Evolutionary conservation across 306 rosid genomes (phyloP).

Genomic region (Lathyrus aphaca): DNA sequence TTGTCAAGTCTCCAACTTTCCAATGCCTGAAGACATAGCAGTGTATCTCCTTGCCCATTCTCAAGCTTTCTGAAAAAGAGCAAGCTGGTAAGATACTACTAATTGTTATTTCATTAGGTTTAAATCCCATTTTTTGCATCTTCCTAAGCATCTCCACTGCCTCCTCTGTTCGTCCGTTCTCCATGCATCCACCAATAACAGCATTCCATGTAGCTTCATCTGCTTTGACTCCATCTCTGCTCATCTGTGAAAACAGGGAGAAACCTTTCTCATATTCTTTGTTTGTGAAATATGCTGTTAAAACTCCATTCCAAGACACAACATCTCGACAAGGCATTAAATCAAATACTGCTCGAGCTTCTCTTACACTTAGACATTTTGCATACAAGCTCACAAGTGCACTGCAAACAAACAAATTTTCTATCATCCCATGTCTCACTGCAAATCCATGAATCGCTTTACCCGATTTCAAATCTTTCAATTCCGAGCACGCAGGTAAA

Average conservation of each 20-base stretch:
- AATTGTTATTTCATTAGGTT: constrained; percentile 56
- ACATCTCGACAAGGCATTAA: constrained; percentile 50
- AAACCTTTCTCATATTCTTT: constrained; percentile 53
- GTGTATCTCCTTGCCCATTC: constrained; percentile 60
- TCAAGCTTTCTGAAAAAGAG: constrained; percentile 51
- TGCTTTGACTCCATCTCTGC: constrained; percentile 42
- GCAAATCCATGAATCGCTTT: constrained; percentile 53
- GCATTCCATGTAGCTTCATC: constrained; percentile 62
- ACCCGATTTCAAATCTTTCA: constrained; percentile 49
- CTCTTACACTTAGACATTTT: constrained; percentile 45
- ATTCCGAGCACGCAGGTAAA: constrained; percentile 51
- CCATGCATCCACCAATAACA: constrained; percentile 59
- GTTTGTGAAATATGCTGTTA: constrained; percentile 53
- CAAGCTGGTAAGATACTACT: constrained; percentile 61
- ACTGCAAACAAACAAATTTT: constrained; percentile 47
- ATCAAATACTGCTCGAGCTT: constrained; percentile 54
- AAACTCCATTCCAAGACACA: constrained; percentile 61
- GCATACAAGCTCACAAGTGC: constrained; percentile 58
- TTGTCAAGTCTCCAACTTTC: constrained; percentile 47
- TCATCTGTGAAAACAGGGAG: constrained; percentile 47
- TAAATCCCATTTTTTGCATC: constrained; percentile 58
- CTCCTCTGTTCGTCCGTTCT: constrained; percentile 49
- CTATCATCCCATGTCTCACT: constrained; percentile 45
- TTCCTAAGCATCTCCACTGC: constrained; percentile 52
- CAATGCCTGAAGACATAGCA: constrained; percentile 53